Evolutionary conservation across 1,284 basidiomycete species (phyloP).

Genomic region (Pyrrhoderma noxium): DNA sequence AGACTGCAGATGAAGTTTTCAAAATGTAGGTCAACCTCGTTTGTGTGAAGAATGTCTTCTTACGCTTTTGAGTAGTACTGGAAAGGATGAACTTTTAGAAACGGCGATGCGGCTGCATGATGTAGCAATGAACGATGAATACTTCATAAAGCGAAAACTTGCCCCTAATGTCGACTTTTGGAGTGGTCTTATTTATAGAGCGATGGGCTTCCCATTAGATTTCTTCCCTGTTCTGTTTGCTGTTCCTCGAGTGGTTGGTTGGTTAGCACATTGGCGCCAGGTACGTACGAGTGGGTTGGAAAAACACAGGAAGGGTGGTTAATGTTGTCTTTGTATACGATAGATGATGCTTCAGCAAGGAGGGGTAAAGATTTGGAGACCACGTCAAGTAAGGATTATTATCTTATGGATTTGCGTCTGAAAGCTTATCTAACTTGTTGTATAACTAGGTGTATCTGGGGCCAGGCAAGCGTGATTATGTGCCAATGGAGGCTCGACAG

Average conservation of each 20-base stretch:
- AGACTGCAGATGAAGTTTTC: conserved; percentile 84
- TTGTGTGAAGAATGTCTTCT: background rate
- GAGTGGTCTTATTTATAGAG: conserved; percentile 83
- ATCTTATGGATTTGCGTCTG: background rate
- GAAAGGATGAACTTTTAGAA: conserved; percentile 73
- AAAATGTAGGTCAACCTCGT: conserved; percentile 47
- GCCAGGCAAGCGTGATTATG: conserved; percentile 61
- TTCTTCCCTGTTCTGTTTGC: conserved; percentile 89
- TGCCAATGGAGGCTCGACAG: conserved; percentile 53
- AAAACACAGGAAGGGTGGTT: background rate
- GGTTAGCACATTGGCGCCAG: conserved; percentile 85
- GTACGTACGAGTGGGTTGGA: conserved; percentile 27
- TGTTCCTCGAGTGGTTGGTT: conserved; percentile 82
- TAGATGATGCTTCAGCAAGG: conserved; percentile 84
- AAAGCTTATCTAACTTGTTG: background rate
- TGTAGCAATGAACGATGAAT: conserved; percentile 81
- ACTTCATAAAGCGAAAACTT: conserved; percentile 68
- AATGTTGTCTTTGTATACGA: conserved; percentile 4
- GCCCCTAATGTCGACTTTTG: conserved; percentile 83
- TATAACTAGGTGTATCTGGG: conserved; percentile 65
- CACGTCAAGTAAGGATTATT: conserved; percentile 52
- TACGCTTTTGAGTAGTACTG: conserved; percentile 45
- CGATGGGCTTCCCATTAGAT: conserved; percentile 85
- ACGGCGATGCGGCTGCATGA: conserved; percentile 86
- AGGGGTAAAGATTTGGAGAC: conserved; percentile 88